Evolutionary conservation across 331 rosid genomes (phyloP).

Genomic region (Prunus yedoensis): DNA sequence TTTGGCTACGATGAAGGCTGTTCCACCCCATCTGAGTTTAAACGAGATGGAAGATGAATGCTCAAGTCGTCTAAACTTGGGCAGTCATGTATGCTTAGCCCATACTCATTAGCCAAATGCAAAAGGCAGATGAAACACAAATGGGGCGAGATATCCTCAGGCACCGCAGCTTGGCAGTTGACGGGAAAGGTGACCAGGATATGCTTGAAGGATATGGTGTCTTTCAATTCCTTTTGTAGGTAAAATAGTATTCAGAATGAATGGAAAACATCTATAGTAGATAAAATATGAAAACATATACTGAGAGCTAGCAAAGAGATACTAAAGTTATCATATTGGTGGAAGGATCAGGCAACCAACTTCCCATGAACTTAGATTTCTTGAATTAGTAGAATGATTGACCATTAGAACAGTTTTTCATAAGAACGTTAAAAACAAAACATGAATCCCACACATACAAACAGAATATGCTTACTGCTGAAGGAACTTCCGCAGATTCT

Average conservation of each 20-base stretch:
- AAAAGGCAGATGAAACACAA: slow-evolving; percentile 37
- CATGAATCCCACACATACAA: neutral
- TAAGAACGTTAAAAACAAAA: neutral
- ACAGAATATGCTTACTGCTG: slow-evolving; percentile 4
- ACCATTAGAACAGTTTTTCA: neutral
- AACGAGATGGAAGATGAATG: slow-evolving; percentile 22
- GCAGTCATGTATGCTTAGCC: slow-evolving; percentile 25
- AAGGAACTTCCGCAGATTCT: slow-evolving; percentile 11
- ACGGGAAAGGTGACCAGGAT: slow-evolving; percentile 22
- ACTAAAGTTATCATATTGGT: neutral
- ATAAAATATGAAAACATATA: slow-evolving; percentile 2
- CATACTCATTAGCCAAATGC: slow-evolving; percentile 36
- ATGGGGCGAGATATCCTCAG: slow-evolving; percentile 32
- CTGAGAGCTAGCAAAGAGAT: neutral
- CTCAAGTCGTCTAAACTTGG: slow-evolving; percentile 34
- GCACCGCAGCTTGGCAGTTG: slow-evolving; percentile 13
- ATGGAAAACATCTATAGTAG: neutral
- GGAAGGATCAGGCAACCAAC: neutral
- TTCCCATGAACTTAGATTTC: neutral
- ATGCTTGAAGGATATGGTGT: slow-evolving; percentile 16
- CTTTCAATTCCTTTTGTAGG: slow-evolving; percentile 11
- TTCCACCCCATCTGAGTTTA: neutral
- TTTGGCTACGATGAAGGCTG: slow-evolving; percentile 3
- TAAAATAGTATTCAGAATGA: neutral
- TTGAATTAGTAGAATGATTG: neutral